phyloP scores from a whole-genome alignment of 2,329 filamentous ascomycete species.

The Sclerotinia spermophila region DNA sequence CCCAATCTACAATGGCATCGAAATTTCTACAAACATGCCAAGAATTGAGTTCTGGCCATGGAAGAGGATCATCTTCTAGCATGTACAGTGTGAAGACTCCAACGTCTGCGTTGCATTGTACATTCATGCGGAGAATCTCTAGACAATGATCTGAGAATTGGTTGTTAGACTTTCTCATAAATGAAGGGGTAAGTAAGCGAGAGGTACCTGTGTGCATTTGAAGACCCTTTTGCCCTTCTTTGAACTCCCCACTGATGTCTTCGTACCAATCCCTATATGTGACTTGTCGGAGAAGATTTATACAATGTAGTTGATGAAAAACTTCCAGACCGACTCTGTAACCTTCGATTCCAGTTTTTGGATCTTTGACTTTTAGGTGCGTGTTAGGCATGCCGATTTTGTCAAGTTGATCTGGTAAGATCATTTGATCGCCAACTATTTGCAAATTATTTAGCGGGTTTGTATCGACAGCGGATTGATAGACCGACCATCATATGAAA shows the following conservation, averaged over 20 bases:
- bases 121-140: slow-evolving; percentile 49
- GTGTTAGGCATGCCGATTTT: slow-evolving; percentile 50
- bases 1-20: slow-evolving; percentile 50
- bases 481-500: slow-evolving; percentile 45
- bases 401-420: slow-evolving; percentile 51
- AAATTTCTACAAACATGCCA: slow-evolving; percentile 54
- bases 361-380: slow-evolving; percentile 50
- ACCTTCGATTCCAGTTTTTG: slow-evolving; percentile 52
- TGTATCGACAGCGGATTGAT: background rate
- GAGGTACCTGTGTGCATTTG: slow-evolving; percentile 40
- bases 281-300: slow-evolving; percentile 42
- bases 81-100: slow-evolving; percentile 53
- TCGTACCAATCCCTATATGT: slow-evolving; percentile 50
- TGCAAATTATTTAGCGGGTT: background rate
- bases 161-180: background rate
- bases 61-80: slow-evolving; percentile 43
- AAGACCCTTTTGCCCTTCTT: slow-evolving; percentile 42
- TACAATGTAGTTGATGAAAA: slow-evolving; percentile 41
- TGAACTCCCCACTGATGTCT: slow-evolving; percentile 47
- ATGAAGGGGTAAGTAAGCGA: background rate
- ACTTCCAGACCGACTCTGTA: slow-evolving; percentile 53
- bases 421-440: slow-evolving; percentile 58
- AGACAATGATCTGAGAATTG: slow-evolving; percentile 47
- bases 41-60: slow-evolving; percentile 54
- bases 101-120: slow-evolving; percentile 54